Evolutionary conservation across 2,329 filamentous ascomycete species (phyloP).

Genomic region (Neofusicoccum parvum): DNA sequence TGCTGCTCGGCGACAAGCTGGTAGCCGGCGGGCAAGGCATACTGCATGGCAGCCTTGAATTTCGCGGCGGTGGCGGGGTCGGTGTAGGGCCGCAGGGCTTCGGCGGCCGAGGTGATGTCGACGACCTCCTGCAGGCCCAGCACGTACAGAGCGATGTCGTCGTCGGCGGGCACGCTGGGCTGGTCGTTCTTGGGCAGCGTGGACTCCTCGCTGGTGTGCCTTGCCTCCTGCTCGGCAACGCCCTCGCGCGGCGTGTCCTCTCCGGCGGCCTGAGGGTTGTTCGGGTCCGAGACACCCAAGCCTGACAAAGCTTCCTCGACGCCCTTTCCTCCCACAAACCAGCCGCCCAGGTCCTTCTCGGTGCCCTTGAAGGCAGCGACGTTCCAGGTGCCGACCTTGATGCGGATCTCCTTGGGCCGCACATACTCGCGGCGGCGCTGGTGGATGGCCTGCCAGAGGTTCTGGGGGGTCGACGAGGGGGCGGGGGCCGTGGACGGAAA

Average conservation of each 20-base stretch:
- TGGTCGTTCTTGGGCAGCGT: conserved; percentile 50
- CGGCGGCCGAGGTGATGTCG: conserved; percentile 76
- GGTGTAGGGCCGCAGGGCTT: conserved; percentile 75
- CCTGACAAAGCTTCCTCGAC: conserved; percentile 65
- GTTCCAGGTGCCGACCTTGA: conserved; percentile 97
- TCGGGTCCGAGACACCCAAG: conserved; percentile 40
- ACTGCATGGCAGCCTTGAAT: conserved; percentile 78
- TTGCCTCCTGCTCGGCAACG: conserved; percentile 51
- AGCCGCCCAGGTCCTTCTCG: conserved; percentile 82
- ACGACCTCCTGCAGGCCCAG: conserved; percentile 91
- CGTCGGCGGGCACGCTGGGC: conserved; percentile 55
- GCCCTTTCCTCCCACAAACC: conserved; percentile 82
- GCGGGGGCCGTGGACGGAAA: conserved; percentile 40
- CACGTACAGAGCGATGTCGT: conserved; percentile 85
- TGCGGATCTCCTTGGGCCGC: conserved; percentile 69
- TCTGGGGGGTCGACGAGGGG: conserved; percentile 42
- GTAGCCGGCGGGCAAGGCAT: conserved; percentile 76
- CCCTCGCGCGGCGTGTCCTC: conserved; percentile 40
- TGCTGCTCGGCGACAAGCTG: conserved; percentile 77
- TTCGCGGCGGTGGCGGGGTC: conserved; percentile 71
- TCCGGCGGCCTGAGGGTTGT: conserved; percentile 27
- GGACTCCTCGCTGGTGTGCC: conserved; percentile 44
- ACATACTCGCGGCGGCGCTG: conserved; percentile 79
- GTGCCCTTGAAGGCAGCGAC: conserved; percentile 82
- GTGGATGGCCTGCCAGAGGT: conserved; percentile 63